Conservation (phyloP, 495 filamentous ascomycete species). For the Neurospora africana region DNA sequence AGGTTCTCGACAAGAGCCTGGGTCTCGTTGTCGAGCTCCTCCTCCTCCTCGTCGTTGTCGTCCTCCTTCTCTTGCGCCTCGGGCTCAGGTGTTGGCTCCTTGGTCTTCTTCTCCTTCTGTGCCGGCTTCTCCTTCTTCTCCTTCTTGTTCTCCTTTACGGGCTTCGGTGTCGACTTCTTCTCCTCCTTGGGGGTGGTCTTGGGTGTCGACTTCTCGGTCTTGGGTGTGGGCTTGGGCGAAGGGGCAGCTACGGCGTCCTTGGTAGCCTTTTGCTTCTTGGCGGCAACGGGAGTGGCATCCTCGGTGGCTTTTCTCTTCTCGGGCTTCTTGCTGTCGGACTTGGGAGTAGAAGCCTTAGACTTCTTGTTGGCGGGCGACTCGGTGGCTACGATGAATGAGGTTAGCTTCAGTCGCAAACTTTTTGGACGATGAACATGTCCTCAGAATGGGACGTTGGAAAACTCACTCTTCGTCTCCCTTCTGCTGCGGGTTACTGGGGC, state of each 20-base stretch:
- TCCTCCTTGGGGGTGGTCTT: conserved; percentile 14
- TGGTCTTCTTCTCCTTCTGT: conserved; percentile 23
- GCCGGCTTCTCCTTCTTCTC: conserved; percentile 15
- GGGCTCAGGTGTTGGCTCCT: conserved; percentile 11
- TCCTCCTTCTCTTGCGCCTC: conserved; percentile 19
- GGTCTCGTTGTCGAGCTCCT: conserved; percentile 34
- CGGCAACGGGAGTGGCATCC: conserved; percentile 31
- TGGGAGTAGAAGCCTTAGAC: conserved; percentile 33
- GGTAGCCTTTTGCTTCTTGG: conserved; percentile 30
- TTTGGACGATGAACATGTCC: not conserved
- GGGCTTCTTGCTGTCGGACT: conserved; percentile 15
- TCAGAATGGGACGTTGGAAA: not conserved
- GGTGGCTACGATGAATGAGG: conserved; percentile 26
- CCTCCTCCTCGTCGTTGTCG: conserved; percentile 24
- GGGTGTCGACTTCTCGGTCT: conserved; percentile 16
- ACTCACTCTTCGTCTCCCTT: conserved; percentile 59
- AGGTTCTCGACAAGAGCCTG: conserved; percentile 61
- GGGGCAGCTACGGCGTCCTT: conserved; percentile 16
- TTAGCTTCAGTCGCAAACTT: conserved; percentile 17
- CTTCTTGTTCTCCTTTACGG: conserved; percentile 14
- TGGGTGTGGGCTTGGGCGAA: conserved; percentile 10
- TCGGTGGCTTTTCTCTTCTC: conserved; percentile 43
- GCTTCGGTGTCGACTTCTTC: conserved; percentile 22
- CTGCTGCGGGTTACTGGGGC: conserved; percentile 57
- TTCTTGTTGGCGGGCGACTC: conserved; percentile 50